Conservation (phyloP, 1,139 yeast genomes). For the Pichia sp. region DNA sequence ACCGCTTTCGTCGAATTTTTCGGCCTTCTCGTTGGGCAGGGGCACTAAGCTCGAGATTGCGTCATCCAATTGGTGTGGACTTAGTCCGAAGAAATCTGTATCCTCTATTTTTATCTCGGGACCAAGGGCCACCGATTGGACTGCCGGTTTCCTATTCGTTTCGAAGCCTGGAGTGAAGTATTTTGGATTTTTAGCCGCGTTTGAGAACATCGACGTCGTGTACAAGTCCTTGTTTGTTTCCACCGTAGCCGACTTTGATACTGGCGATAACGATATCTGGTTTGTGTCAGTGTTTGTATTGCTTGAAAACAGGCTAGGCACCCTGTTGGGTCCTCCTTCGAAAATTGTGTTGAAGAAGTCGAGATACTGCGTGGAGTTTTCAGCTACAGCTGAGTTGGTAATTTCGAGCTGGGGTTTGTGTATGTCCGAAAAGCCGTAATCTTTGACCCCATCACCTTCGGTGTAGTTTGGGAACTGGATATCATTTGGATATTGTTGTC, state of each 20-base stretch:
- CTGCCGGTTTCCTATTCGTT: not conserved
- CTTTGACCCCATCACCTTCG: not conserved
- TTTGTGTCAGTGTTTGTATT: not conserved
- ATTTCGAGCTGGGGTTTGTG: not conserved
- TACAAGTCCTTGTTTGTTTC: not conserved
- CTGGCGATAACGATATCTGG: not conserved
- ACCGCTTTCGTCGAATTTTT: not conserved
- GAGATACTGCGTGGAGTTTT: not conserved
- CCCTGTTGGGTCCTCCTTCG: not conserved
- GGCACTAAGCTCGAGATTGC: not conserved
- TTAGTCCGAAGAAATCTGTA: slow-evolving; percentile 4
- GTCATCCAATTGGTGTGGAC: slow-evolving; percentile 8
- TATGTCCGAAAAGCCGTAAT: not conserved
- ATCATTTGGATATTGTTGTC: not conserved
- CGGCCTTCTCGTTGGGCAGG: not conserved
- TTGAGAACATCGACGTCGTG: not conserved
- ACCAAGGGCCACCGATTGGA: not conserved
- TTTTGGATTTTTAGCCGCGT: not conserved
- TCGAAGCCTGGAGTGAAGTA: not conserved
- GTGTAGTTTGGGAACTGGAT: not conserved
- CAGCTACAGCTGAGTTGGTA: not conserved
- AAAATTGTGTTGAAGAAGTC: slow-evolving; percentile 1
- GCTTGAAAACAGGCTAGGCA: not conserved
- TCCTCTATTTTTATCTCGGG: slow-evolving; percentile 28
- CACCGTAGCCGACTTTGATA: not conserved